A percentile compares a stretch with the other conserved stretches of the same genome.
Conservation (phyloP, 2,329 filamentous ascomycete genomes). For the Scytalidium sp. region DNA sequence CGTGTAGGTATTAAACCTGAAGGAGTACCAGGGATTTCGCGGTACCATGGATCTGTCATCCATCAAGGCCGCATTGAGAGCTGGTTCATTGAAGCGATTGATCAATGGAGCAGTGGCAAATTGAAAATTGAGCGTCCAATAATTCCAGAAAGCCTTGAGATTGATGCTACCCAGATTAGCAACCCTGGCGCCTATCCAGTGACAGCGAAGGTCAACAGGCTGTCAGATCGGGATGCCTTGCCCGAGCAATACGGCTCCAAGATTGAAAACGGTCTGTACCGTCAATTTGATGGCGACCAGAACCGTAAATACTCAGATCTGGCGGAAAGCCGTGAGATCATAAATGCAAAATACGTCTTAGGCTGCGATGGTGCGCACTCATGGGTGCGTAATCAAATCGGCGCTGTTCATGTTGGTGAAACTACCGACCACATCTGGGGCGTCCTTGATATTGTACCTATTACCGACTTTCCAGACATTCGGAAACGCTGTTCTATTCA, state of each 20-base stretch:
- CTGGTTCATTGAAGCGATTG: constrained; percentile 62
- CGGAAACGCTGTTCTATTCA: constrained; percentile 57
- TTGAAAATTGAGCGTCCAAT: constrained; percentile 63
- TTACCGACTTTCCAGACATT: constrained; percentile 59
- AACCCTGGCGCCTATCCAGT: constrained; percentile 56
- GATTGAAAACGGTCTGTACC: too few species aligned
- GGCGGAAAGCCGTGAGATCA: constrained; percentile 37
- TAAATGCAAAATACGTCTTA: constrained; percentile 60
- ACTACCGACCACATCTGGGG: constrained; percentile 40
- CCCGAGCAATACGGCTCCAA: too few species aligned
- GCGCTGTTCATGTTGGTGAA: constrained; percentile 44
- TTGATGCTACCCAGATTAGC: constrained; percentile 48
- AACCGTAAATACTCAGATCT: constrained; percentile 27
- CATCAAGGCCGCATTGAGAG: constrained; percentile 72
- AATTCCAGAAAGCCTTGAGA: constrained; percentile 50
- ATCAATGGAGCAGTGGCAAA: constrained; percentile 47
- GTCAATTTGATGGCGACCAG: too few species aligned
- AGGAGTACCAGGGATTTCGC: too few species aligned
- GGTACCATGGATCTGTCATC: constrained; percentile 64
- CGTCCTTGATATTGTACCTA: constrained; percentile 47
- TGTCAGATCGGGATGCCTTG: constrained; percentile 55
- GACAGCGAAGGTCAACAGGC: constrained; percentile 54
- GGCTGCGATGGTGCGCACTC: constrained; percentile 67
- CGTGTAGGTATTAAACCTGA: too few species aligned
- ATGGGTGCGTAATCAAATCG: constrained; percentile 58